These are phyloP conservation scores for Pseudocercospora musae DNA, from an alignment of 2,329 filamentous ascomycete species.

Conservation along the genomic window DNA sequence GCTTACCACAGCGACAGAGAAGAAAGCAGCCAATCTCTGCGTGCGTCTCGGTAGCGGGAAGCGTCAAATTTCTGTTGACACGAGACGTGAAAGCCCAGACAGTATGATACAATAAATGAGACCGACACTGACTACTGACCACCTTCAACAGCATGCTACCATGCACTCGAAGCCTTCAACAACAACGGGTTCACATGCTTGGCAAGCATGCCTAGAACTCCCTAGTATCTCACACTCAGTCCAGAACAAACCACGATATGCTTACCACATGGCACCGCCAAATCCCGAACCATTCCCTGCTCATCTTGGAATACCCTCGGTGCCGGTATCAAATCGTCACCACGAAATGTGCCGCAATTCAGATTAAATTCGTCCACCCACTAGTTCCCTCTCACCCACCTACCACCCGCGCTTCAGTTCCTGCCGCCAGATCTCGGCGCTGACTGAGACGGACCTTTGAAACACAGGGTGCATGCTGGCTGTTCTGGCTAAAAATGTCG, in stretches of 20 bases:
- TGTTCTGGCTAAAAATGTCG: background rate
- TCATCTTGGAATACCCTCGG: background rate
- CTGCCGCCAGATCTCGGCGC: background rate
- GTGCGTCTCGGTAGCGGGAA: no score
- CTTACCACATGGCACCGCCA: background rate
- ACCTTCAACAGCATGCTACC: background rate
- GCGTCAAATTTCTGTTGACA: no score
- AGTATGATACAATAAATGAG: no score
- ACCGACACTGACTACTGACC: background rate
- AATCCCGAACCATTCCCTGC: background rate
- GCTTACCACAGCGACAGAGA: background rate
- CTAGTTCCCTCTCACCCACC: background rate
- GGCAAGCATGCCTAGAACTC: background rate
- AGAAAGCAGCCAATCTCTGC: background rate
- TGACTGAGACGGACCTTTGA: background rate
- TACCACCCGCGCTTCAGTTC: no score
- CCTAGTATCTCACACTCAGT: background rate
- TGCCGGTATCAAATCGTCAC: background rate
- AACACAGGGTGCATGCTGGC: background rate
- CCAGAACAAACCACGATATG: background rate
- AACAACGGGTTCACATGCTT: background rate
- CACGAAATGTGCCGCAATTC: background rate
- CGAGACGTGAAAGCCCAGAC: no score
- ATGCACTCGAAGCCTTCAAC: background rate
- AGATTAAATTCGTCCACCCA: conserved; percentile 5